Base-by-base conservation (phyloP, 164 flowering plant species). In the Chloranthus sessilifolius region DNA sequence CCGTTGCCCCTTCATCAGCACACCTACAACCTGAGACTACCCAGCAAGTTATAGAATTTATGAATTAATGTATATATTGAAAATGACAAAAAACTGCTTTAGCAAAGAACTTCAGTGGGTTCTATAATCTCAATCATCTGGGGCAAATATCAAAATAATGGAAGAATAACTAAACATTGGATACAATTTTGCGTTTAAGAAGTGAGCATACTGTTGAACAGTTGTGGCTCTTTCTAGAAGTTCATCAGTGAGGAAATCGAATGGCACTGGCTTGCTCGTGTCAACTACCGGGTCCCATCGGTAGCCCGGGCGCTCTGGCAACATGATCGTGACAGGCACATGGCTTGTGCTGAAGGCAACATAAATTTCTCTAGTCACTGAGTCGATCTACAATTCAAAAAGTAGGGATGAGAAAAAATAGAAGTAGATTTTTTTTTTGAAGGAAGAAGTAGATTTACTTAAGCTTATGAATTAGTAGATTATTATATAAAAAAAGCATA, bases 151-250 rank as follows among this genome's bases (percentile, higher is more conserved):
- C 15, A 91, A 73, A 43, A 88, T 77, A 51, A 91, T 80, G 28
- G 96, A 88, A 43, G 98, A 85, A 59, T 91, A 91, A 51, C 92
- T 81, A 36, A 91, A 83, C 96, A 91, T 83, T 0, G 96, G 98
- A 47, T 91, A 88, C 28, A 76, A 35, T 56, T 85, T 81, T 57
- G 66, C 60, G 15, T 85, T 81, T 12, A 85, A 80, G 61, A 91
- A 88, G 49, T 85, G 88, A 0, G 79, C 43, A 42, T 78, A 91
- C 61, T 91, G 98, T 56, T 63, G 65, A 15, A 81, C 58, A 8
- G 86, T 95, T 1, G 43, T 50, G 4, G 69, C 76, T 65, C 74
- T 80, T 5, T 68, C 78, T 0, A 78, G 68, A 7, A 81, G 10
- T 28, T 91, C 90, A 23, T 52, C 49, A 0, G 86, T 27, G 45